Conservation (phyloP, 2,329 filamentous ascomycete genomes). For the Arachnomyces sp. region DNA sequence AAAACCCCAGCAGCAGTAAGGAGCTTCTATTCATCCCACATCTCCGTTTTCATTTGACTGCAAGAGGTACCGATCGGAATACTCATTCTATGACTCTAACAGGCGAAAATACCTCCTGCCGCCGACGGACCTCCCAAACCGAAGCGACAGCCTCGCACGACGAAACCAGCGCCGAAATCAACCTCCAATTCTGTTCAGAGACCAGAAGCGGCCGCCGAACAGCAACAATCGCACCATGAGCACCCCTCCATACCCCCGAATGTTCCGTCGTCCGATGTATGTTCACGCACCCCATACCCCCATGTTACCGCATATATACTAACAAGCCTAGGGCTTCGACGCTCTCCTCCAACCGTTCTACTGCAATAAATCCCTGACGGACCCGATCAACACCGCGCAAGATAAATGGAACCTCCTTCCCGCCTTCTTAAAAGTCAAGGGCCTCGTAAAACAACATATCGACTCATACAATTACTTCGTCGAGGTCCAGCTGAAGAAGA, state of each 20-base stretch:
- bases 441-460: slow-evolving; percentile 92
- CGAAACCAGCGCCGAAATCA: neutral
- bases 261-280: too few relatives aligned
- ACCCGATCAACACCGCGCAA: slow-evolving; percentile 60
- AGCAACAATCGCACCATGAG: neutral
- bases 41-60: too few relatives aligned
- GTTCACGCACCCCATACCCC: too few relatives aligned
- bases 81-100: too few relatives aligned
- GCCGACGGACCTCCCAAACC: slow-evolving; percentile 6
- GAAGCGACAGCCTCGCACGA: slow-evolving; percentile 6
- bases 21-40: too few relatives aligned
- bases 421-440: slow-evolving; percentile 97
- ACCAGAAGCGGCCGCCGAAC: neutral
- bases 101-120: too few relatives aligned
- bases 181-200: neutral
- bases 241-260: too few relatives aligned
- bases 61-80: too few relatives aligned
- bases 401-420: slow-evolving; percentile 97
- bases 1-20: too few relatives aligned
- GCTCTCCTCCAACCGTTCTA: slow-evolving; percentile 63
- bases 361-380: slow-evolving; percentile 59
- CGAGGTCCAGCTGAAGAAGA: slow-evolving; percentile 93
- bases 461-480: slow-evolving; percentile 99
- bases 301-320: too few relatives aligned
- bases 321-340: slow-evolving; percentile 42